Evolutionary conservation across 2,329 filamentous ascomycete genomes (phyloP).

Genomic region (Botrytis pseudocinerea): DNA sequence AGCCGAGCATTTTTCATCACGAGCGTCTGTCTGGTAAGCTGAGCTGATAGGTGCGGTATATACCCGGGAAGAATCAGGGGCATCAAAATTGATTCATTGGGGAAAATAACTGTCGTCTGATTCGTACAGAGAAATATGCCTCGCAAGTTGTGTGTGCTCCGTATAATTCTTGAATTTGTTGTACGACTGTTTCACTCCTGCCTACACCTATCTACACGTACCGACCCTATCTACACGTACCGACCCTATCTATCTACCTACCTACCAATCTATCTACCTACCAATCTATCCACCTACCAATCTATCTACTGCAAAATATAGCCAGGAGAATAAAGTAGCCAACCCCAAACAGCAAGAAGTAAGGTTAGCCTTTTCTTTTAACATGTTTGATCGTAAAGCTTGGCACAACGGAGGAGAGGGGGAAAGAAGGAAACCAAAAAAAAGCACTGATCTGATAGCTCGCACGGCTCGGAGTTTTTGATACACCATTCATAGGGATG

Average conservation of each 20-base stretch:
- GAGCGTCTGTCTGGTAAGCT: not conserved
- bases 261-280: not conserved
- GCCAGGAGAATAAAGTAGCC: not conserved
- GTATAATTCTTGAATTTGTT: not conserved
- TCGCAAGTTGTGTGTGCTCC: not conserved
- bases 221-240: too few species aligned
- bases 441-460: not conserved
- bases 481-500: not conserved
- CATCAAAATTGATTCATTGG: not conserved
- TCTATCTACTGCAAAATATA: not conserved
- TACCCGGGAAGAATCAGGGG: not conserved
- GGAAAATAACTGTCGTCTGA: not conserved
- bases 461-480: conserved; percentile 1
- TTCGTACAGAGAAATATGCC: not conserved
- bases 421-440: not conserved
- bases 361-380: not conserved
- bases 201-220: too few species aligned
- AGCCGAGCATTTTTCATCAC: not conserved
- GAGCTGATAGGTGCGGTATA: not conserved
- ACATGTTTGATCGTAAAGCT: conserved; percentile 7
- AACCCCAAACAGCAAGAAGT: not conserved
- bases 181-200: not conserved
- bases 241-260: not conserved
- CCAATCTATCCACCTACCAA: not conserved
- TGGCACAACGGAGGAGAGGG: not conserved